Evolutionary conservation across 257 asterid genomes (phyloP).

Genomic region (Pogostemon cablin): DNA sequence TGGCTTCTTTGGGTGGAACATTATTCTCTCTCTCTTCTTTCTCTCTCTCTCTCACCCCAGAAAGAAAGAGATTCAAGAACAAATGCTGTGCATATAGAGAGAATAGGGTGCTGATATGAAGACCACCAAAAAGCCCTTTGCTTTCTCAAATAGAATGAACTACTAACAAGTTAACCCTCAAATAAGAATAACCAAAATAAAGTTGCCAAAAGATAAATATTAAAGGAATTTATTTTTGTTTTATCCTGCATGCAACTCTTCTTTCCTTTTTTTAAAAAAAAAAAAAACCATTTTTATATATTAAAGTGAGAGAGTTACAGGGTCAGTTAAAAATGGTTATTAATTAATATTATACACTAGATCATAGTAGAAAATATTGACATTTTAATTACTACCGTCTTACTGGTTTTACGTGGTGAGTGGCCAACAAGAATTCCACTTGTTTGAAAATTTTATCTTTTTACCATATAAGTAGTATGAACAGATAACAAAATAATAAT

Average conservation of each 20-base stretch:
- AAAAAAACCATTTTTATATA: no score
- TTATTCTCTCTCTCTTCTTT: conserved; percentile 40
- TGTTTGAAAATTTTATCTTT: background rate
- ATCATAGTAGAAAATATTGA: background rate
- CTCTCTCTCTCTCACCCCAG: conserved; percentile 30
- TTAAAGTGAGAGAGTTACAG: no score
- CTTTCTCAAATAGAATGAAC: conserved; percentile 32
- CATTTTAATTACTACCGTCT: background rate
- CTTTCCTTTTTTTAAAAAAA: no score
- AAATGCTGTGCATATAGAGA: conserved; percentile 40
- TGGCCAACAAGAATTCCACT: no score
- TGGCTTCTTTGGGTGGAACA: conserved; percentile 62
- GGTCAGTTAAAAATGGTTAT: background rate
- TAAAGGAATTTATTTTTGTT: conserved; percentile 25
- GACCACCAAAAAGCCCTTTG: conserved; percentile 26
- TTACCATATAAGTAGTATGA: background rate
- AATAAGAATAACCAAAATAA: background rate
- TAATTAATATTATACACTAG: background rate
- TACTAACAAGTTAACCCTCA: conserved; percentile 27
- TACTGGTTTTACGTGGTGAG: no score
- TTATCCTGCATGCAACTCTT: conserved; percentile 12
- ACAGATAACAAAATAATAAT: no score
- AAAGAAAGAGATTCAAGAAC: conserved; percentile 38
- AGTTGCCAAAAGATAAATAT: background rate
- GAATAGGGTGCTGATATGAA: conserved; percentile 48